A percentile compares a stretch with the other conserved stretches of the same genome.
Conservation (phyloP, 2,329 filamentous ascomycete species). For the Colletotrichum siamense region DNA sequence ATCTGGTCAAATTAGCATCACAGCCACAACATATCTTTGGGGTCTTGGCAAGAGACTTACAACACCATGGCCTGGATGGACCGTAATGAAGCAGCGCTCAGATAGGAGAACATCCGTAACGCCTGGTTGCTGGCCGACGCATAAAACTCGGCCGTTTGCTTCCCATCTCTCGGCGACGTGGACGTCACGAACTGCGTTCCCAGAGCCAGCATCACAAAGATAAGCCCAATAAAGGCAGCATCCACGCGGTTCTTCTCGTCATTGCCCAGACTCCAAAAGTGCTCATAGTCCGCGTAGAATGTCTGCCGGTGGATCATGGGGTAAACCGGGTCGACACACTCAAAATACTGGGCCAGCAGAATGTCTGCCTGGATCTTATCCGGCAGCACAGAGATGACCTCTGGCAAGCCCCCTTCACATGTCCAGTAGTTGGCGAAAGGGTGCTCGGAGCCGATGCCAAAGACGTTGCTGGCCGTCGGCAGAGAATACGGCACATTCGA, state of each 20-base stretch:
- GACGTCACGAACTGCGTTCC: slow-evolving; percentile 78
- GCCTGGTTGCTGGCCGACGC: slow-evolving; percentile 81
- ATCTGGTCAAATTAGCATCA: slow-evolving; percentile 29
- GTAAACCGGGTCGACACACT: slow-evolving; percentile 80
- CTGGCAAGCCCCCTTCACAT: slow-evolving; percentile 74
- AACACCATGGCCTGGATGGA: slow-evolving; percentile 83
- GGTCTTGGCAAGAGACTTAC: background rate
- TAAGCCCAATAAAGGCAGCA: slow-evolving; percentile 72
- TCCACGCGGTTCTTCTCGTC: slow-evolving; percentile 67
- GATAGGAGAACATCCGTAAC: slow-evolving; percentile 75
- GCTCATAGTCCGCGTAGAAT: slow-evolving; percentile 80
- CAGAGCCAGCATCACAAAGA: slow-evolving; percentile 79
- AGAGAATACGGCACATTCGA: slow-evolving; percentile 77
- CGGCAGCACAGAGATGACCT: slow-evolving; percentile 78
- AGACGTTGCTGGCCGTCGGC: slow-evolving; percentile 76
- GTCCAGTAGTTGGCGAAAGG: slow-evolving; percentile 89
- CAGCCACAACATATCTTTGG: fast-evolving
- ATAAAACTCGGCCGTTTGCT: slow-evolving; percentile 82
- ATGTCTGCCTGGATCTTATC: slow-evolving; percentile 79
- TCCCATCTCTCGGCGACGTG: slow-evolving; percentile 64
- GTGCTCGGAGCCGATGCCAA: slow-evolving; percentile 80
- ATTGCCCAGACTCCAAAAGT: slow-evolving; percentile 71
- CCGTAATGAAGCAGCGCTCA: slow-evolving; percentile 74
- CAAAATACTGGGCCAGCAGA: slow-evolving; percentile 67
- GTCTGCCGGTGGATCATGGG: slow-evolving; percentile 79